Evolutionary conservation across 768 basidiomycete species (phyloP).

Genomic region (Calocera viscosa): DNA sequence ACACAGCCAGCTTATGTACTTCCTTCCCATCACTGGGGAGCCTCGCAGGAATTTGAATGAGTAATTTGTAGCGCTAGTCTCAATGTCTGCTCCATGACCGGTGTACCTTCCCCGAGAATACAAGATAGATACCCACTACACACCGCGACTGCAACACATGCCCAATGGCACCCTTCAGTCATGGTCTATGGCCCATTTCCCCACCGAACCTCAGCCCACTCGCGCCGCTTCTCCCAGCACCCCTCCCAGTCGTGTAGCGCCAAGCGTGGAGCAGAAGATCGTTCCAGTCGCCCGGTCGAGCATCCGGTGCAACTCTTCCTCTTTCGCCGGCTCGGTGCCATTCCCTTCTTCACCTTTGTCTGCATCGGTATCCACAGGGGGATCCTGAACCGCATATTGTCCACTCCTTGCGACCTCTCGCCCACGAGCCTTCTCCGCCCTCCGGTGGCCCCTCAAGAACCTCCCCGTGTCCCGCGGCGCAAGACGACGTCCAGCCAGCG

Average conservation of each 20-base stretch:
- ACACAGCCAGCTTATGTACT: no score
- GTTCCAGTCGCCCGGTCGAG: conserved; percentile 5
- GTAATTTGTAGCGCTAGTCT: no score
- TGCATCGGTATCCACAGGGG: neutral
- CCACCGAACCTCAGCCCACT: conserved; percentile 72
- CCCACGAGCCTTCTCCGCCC: conserved; percentile 17
- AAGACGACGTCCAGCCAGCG: conserved; percentile 80
- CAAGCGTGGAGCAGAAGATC: conserved; percentile 83
- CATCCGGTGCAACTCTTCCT: neutral
- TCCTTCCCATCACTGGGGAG: no score
- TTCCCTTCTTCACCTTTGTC: neutral
- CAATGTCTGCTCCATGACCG: no score
- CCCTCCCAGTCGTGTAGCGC: conserved; percentile 70
- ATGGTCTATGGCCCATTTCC: no score
- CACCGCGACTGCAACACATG: no score
- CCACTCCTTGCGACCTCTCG: conserved; percentile 8
- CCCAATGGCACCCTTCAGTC: no score
- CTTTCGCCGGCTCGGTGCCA: neutral
- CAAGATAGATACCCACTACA: no score
- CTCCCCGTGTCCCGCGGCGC: conserved; percentile 48
- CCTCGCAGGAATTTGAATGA: no score
- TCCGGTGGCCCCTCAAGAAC: conserved; percentile 28
- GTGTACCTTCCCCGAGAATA: no score
- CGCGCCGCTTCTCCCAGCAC: conserved; percentile 74
- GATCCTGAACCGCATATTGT: neutral